Conservation (phyloP, 352 stramenopile species). For the Hyphochytrium catenoides region DNA sequence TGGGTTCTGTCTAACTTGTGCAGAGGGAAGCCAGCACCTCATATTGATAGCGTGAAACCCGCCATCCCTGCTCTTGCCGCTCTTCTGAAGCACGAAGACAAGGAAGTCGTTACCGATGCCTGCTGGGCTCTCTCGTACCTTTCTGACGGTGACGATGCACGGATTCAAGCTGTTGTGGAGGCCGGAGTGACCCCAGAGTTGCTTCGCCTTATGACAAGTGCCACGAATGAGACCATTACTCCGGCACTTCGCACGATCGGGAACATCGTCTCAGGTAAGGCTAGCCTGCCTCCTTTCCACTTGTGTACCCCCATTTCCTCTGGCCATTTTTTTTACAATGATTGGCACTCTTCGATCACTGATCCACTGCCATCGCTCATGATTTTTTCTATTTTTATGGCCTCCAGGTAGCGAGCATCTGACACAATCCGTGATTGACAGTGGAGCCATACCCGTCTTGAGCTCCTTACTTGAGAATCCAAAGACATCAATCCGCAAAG, state of each 20-base stretch:
- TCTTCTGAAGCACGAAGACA: conserved; percentile 84
- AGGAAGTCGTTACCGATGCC: conserved; percentile 96
- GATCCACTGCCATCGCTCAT: no score
- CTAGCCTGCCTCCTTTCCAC: no score
- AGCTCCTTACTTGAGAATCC: conserved; percentile 34
- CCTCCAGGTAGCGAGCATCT: no score
- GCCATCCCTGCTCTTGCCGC: conserved; percentile 78
- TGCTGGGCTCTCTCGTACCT: conserved; percentile 97
- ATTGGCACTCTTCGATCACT: no score
- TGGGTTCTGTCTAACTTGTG: conserved; percentile 99
- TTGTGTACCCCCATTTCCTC: no score
- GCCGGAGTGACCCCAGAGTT: conserved; percentile 75
- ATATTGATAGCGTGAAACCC: conserved; percentile 83
- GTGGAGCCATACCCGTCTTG: conserved; percentile 21
- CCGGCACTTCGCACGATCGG: conserved; percentile 82
- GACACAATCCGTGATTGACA: conserved; percentile 36
- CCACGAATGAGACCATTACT: conserved; percentile 75
- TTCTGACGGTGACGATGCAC: conserved; percentile 88
- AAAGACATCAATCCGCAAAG: conserved; percentile 52
- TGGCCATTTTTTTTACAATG: no score
- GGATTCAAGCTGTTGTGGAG: conserved; percentile 93
- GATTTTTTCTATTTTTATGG: no score
- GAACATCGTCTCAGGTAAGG: conserved; percentile 98
- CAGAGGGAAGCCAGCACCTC: conserved; percentile 66
- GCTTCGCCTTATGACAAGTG: conserved; percentile 85